Base-by-base conservation (phyloP, 2,329 filamentous ascomycete species). In the Ceratocystis albifundus region DNA sequence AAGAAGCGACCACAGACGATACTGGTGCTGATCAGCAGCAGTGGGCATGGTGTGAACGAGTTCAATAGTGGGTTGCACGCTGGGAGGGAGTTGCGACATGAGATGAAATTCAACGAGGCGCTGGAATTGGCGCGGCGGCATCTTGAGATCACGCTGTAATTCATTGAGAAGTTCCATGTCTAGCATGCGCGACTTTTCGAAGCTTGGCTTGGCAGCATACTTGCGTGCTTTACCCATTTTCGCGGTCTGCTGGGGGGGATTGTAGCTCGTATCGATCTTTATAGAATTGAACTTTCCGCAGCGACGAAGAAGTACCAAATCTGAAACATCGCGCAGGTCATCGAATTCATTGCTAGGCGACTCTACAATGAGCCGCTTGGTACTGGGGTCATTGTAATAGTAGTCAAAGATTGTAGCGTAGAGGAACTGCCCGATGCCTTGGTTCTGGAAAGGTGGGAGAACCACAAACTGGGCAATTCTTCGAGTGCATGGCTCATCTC, bases 381-480 rank as follows among this genome's bases (percentile, higher is more conserved):
- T 88, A 68, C 87, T 85, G 0, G 82, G 75, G 66, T 88, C 83
- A 44, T 83, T 79, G 67, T 88, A 80, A 69, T 89, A 88, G 70
- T 85, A 77, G 6, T 82, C 77, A 72, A 90, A 93, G 70, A 97
- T 89, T 62, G 85, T 81, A 68, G 85, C 84, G 79, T 97, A 99
- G 48, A 99, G 84, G 53, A 84, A 81, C 10, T 85, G 82, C 45
- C 93, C 94, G 62, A 93, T 86, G 17, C 91, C 91, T 69, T 85
- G 84, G 69, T 84, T 82, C 74, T 96, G 92, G 75, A 90, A 96
- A 4, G 90, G 88, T 1, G 92, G 92, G 10, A 99, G 80, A 69
- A 99, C 87, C 68, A 99, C 73, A 75, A 97, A 97, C 74, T 99
- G 94, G 0, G 93, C 96, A 70, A 99, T 89, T 57, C 95, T 84